phyloP scores from a whole-genome alignment of 1,284 basidiomycete genomes.

The Vanrija humicola region DNA sequence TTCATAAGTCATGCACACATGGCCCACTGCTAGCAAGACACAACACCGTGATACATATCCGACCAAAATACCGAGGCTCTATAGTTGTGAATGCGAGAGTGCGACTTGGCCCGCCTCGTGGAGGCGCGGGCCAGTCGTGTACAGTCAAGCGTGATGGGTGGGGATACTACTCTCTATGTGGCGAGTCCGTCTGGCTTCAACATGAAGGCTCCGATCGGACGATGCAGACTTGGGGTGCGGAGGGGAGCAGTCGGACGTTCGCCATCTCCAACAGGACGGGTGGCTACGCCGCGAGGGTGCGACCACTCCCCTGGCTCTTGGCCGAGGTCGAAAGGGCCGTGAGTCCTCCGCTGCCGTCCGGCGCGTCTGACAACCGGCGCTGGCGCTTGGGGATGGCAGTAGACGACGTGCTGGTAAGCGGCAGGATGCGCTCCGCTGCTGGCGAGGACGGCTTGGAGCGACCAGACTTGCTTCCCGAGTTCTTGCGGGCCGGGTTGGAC shows the following conservation, averaged over 20 bases:
- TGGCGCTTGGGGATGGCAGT: slow-evolving; percentile 17
- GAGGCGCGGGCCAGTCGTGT: background rate
- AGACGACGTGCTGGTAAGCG: background rate
- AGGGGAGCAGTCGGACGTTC: no score
- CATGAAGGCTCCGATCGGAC: no score
- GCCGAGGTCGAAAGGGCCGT: background rate
- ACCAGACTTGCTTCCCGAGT: slow-evolving; percentile 2
- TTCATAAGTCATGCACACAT: no score
- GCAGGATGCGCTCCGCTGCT: slow-evolving; percentile 5
- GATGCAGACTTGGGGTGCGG: no score
- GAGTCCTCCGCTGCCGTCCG: slow-evolving; percentile 1
- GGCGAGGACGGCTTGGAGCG: slow-evolving; percentile 16
- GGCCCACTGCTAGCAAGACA: background rate
- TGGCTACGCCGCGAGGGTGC: no score
- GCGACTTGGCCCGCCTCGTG: no score
- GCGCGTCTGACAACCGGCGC: slow-evolving; percentile 11
- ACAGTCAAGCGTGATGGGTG: background rate
- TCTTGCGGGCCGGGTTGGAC: background rate
- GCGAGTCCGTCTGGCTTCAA: no score
- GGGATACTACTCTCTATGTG: no score
- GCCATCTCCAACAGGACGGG: no score
- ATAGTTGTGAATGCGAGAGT: background rate
- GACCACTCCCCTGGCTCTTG: no score
- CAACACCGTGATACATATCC: slow-evolving; percentile 2
- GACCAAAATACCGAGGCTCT: background rate